Conservation (phyloP, 2,329 filamentous ascomycete species). For the Penicillium brevicompactum region DNA sequence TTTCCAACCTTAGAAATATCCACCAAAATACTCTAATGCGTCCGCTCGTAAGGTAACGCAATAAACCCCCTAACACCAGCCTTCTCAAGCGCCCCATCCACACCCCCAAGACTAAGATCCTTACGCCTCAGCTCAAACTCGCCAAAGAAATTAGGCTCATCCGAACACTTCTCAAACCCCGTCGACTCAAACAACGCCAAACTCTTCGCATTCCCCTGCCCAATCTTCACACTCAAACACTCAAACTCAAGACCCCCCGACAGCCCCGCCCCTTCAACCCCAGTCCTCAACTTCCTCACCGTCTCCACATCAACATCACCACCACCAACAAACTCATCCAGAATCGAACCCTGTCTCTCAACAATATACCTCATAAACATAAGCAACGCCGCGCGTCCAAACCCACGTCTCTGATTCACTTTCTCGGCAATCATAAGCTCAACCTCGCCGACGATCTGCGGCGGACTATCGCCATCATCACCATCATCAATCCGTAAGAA, state of each 20-base stretch:
- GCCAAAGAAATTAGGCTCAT: conserved; percentile 65
- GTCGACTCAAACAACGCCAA: conserved; percentile 62
- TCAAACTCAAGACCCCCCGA: conserved; percentile 20
- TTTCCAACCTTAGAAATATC: too few species aligned
- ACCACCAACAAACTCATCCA: conserved; percentile 55
- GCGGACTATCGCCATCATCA: conserved; percentile 40
- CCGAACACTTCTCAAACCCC: conserved; percentile 56
- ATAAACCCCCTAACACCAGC: conserved; percentile 40
- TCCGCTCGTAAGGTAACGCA: conserved; percentile 40
- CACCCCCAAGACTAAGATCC: conserved; percentile 29
- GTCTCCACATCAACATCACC: conserved; percentile 14
- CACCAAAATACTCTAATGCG: conserved; percentile 7
- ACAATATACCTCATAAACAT: conserved; percentile 71
- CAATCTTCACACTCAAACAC: conserved; percentile 65
- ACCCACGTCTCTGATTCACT: conserved; percentile 61
- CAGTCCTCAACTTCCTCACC: conserved; percentile 16
- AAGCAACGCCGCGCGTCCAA: conserved; percentile 66
- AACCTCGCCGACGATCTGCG: conserved; percentile 66
- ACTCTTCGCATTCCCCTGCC: conserved; percentile 58
- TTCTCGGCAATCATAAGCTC: conserved; percentile 81
- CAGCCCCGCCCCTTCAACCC: conserved; percentile 5
- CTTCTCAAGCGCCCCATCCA: conserved; percentile 30
- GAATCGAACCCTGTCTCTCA: conserved; percentile 54
- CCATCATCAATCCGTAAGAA: conserved; percentile 69
- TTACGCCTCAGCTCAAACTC: conserved; percentile 62